Evolutionary conservation across 2,329 filamentous ascomycete species (phyloP).

Genomic region (Ophiostoma tasmaniense): DNA sequence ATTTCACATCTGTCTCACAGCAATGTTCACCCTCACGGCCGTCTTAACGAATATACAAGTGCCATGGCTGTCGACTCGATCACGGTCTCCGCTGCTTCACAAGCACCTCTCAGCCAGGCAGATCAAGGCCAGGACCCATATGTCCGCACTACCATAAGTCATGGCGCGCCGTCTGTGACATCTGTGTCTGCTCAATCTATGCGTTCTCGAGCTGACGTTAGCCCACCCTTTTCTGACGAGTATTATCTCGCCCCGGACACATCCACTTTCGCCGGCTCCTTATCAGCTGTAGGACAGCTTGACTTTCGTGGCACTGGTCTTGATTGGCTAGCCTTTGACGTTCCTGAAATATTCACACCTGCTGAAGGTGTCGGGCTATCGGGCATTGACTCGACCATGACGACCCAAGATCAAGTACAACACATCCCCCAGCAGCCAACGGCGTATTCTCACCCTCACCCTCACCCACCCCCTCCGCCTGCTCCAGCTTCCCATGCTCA

Average conservation of each 20-base stretch:
- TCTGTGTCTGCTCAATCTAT: not conserved
- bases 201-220: not conserved
- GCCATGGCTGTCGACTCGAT: not conserved
- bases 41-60: not conserved
- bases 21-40: not conserved
- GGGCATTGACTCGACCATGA: not conserved
- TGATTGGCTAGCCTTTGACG: constrained; percentile 20
- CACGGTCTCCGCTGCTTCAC: not conserved
- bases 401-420: not conserved
- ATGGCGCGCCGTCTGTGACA: not conserved
- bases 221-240: constrained; percentile 15
- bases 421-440: not conserved
- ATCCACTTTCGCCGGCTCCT: constrained; percentile 11
- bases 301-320: constrained; percentile 17
- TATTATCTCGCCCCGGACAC: constrained; percentile 12
- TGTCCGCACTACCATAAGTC: not conserved
- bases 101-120: not conserved
- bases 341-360: constrained; percentile 8
- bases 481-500: not conserved
- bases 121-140: not conserved
- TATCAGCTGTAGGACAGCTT: constrained; percentile 16
- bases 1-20: not conserved
- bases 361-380: not conserved
- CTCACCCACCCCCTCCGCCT: not conserved
- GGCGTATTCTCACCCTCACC: not conserved